Evolutionary conservation across 495 filamentous ascomycete species (phyloP), one percentile per base, ranked within the genome.

Genomic region (Aspergillus taichungensis): DNA sequence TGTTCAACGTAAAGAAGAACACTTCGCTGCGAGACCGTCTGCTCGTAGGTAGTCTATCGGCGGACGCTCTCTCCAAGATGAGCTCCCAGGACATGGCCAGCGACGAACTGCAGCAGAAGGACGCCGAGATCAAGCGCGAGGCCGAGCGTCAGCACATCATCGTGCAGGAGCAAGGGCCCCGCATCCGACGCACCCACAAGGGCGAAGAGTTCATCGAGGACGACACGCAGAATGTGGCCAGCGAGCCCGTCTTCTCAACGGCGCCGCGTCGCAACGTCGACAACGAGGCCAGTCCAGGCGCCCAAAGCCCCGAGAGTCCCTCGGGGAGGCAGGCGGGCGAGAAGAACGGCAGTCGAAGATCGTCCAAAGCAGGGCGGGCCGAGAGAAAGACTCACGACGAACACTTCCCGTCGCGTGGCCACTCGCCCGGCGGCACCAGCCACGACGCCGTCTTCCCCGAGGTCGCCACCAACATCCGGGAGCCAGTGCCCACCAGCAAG

Each of bases 111-210:
- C 86, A 95, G 64, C 78, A 79, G 43, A 80, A 85, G 63, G 82
- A 78, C 39, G 85, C 85, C 9, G 72, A 77, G 45, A 82, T 85
- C 63, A 80, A 82, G 52, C 75, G 81, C 41, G 84, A 90, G 59
- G 80, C 84, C 1, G 92, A 96, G 50, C 85, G 92, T 50, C 89
- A 95, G 52, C 80, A 88, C 41, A 86, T 90, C 39, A 78, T 94
- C 41, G 75, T 90, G 29, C 79, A 87, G 33, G 87, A 94, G 32
- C 81, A 90, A 52, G 80, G 78, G 0, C 92, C 91, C 6, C 79
- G 89, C 4, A 84, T 95, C 45, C 77, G 89, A 54, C 81, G 85
- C 51, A 96, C 91, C 2, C 92, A 97, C 61, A 98, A 96, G 63
- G 92, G 92, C 28, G 90, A 96, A 46, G 92, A 98, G 56, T 46